Base-by-base conservation (phyloP, 441 rosid genomes). In the Capsella rubella region DNA sequence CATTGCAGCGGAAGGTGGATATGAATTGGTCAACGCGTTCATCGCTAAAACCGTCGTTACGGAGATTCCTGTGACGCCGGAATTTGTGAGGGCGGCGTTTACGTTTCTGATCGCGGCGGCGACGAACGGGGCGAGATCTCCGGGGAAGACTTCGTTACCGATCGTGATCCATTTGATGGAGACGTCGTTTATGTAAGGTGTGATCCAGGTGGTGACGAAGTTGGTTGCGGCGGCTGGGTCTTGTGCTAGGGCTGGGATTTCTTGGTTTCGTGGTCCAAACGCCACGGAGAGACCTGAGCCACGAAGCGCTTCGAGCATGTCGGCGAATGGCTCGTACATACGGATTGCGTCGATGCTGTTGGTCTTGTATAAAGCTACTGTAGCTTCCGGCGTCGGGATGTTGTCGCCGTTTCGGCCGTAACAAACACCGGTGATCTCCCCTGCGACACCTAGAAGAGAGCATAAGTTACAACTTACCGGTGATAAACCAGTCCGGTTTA, bases 1-100 rank as follows among this genome's bases (percentile, higher is more conserved):
- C 9, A 18, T 53, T 13, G 84, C 67, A 0, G 67, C 77, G 0
- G 84, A 82, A 9, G 82, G 86, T 9, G 84, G 86, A 52, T 61
- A 75, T 6, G 81, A 47, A 34, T 64, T 28, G 1, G 16, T 28
- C 5, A 85, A 72, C 1, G 62, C 78, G 6, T 6, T 32, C 31
- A 16, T 32, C 0, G 79, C 0, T 1, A 84, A 0, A 1, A 79
- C 82, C 0, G 83, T 79, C 8, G 86, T 78, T 50, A 81, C 81
- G 10, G 56, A 13, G 15, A 75, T 54, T 0, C 16, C 52, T 0
- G 28, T 2, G 15, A 72, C 37, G 47, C 76, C 81, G 4, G 16
- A 8, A 3, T 15, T 25, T 0, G 2, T 1, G 6, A 82, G 15
- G 3, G 78, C 82, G 14, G 54, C 61, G 51, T 10, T 10, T 0